Percentiles rank a stretch among this genome's conserved stretches.
Conservation (phyloP, 2,329 filamentous ascomycete genomes). For the Tolypocladium tropicale region DNA sequence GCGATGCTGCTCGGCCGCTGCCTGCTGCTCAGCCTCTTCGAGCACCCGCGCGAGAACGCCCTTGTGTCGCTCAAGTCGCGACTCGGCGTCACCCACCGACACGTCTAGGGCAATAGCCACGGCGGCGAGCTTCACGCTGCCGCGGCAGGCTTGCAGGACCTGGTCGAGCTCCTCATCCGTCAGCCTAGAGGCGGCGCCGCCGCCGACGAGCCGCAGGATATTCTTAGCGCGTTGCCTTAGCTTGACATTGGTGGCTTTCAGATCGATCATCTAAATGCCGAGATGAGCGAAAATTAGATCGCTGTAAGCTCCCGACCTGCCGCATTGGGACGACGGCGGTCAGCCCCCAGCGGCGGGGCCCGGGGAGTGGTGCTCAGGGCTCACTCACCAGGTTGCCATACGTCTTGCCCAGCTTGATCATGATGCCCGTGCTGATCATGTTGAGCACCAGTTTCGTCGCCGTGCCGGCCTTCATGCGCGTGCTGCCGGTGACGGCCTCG, state of each 20-base stretch:
- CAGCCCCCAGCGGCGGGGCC: not conserved
- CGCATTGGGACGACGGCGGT: not conserved
- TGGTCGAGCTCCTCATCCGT: constrained; percentile 10
- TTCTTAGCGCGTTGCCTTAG: constrained; percentile 14
- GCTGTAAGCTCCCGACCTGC: constrained; percentile 5
- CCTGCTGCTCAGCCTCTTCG: constrained; percentile 1
- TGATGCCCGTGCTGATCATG: constrained; percentile 31
- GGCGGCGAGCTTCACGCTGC: constrained; percentile 5
- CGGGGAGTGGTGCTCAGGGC: constrained; percentile 1
- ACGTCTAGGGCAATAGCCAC: not conserved
- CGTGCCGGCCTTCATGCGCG: constrained; percentile 32
- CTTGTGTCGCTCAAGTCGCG: constrained; percentile 4
- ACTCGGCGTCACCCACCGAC: constrained; percentile 10
- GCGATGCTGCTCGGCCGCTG: not conserved
- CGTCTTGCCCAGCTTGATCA: constrained; percentile 29
- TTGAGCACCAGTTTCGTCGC: constrained; percentile 31
- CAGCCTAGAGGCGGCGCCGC: constrained; percentile 4
- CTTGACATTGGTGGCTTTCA: constrained; percentile 27
- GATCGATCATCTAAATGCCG: constrained; percentile 7
- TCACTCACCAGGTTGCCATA: constrained; percentile 27
- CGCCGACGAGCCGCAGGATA: constrained; percentile 11
- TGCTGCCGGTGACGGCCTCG: constrained; percentile 34
- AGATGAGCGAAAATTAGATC: not conserved
- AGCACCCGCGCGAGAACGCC: constrained; percentile 9
- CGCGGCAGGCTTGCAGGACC: constrained; percentile 6